Base-by-base conservation (phyloP, 768 basidiomycete genomes). In the Boletus barrowsii region DNA sequence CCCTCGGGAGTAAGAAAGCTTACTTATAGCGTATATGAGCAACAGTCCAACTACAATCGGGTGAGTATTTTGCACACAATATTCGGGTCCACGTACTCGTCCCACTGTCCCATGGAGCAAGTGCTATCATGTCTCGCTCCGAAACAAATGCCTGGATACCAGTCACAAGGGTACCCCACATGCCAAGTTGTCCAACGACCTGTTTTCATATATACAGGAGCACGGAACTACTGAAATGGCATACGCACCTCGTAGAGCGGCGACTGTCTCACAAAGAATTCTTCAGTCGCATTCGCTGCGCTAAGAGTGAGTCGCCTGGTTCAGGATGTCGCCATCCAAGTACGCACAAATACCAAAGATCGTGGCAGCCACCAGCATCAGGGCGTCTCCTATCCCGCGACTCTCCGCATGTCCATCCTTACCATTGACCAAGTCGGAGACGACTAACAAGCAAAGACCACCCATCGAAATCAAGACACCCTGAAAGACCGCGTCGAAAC, bases 291-390 rank as follows among this genome's bases (percentile, higher is more conserved):
- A 57, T 93, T 93, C 17, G 87, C 90, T 92, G 61, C 40, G 24
- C 6, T 37, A 51, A 13, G 39, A n/a, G 54, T 52, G 61, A 61
- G 46, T 45, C 36, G 10, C 18, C 10, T 17, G 13, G 8, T 36
- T 7, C 37, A 8, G 6, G 26, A 18, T 1, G 9, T n/a, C 39
- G 29, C 17, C 15, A 47, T 37, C 20, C 30, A 17, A 35, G 15
- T 10, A 80, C 85, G 50, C 60, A 92, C 90, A 84, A 66, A 93
- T 83, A 22, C 92, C 92, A 63, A 93, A 93, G 6, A 92, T 75
- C 0, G 90, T 88, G 7, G 92, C 88, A 18, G 90, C 92, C 49
- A 86, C 79, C 49, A 94, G 78, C 87, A 93, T 93, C 71, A 92
- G 87, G 17, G 78, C 83, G 64, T 93, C 90, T 18, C 92, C 91